Evolutionary conservation across 257 asterid species (phyloP).

Genomic region (Gynochthodes officinalis): DNA sequence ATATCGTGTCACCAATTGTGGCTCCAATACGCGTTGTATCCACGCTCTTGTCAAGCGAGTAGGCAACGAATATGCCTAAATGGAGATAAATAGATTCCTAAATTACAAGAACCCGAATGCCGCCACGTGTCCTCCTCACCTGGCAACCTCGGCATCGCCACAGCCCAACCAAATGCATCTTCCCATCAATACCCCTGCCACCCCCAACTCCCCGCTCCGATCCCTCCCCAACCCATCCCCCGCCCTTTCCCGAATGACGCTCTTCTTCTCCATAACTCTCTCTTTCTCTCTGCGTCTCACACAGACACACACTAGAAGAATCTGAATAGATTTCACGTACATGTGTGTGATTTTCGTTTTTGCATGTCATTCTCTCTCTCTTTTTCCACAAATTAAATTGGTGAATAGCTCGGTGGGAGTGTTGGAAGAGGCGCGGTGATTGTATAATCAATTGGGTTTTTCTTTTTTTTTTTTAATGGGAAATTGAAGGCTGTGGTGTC

Average conservation of each 20-base stretch:
- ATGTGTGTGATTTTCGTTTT: background rate
- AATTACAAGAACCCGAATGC: background rate
- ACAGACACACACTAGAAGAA: background rate
- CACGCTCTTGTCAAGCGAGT: background rate
- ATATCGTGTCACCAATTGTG: no score
- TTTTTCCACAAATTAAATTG: background rate
- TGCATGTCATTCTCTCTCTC: background rate
- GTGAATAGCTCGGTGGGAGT: background rate
- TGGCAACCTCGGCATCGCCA: slow-evolving; percentile 12
- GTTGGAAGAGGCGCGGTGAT: slow-evolving; percentile 9
- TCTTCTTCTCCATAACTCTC: slow-evolving; percentile 4
- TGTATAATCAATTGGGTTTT: slow-evolving; percentile 15
- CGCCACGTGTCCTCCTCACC: slow-evolving; percentile 18
- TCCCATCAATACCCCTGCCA: background rate
- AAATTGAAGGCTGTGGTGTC: slow-evolving; percentile 37
- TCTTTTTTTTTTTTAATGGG: slow-evolving; percentile 19
- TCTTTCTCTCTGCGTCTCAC: background rate
- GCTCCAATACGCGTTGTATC: background rate
- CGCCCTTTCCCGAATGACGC: background rate
- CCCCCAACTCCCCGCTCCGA: background rate
- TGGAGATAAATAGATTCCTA: slow-evolving; percentile 11
- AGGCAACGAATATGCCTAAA: slow-evolving; percentile 8
- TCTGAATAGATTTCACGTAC: background rate
- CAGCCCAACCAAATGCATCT: slow-evolving; percentile 1
- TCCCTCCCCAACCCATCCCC: background rate